Evolutionary conservation across 768 basidiomycete genomes (phyloP).

Genomic region (Suillus cothurnatus): DNA sequence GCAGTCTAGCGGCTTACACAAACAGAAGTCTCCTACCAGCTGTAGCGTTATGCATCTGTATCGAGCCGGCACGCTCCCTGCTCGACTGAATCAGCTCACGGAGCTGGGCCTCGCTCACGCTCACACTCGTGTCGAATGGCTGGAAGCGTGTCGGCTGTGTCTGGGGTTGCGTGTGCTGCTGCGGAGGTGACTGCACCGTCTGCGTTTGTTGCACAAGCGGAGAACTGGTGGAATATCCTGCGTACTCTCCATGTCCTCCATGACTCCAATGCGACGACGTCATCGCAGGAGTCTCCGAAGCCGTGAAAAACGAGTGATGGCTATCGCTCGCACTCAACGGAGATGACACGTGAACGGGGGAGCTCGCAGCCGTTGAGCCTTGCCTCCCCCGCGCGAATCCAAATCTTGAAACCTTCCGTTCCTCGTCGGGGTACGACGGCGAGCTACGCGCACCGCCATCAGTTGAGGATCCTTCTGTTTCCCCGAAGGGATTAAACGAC

Average conservation of each 20-base stretch:
- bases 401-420: slow-evolving; percentile 75
- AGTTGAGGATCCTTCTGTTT: slow-evolving; percentile 49
- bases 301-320: slow-evolving; percentile 48
- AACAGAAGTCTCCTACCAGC: slow-evolving; percentile 53
- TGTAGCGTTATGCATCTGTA: slow-evolving; percentile 33
- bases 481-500: slow-evolving; percentile 82
- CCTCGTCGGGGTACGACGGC: slow-evolving; percentile 55
- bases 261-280: slow-evolving; percentile 48
- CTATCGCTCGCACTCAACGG: slow-evolving; percentile 54
- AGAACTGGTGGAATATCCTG: slow-evolving; percentile 47
- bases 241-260: slow-evolving; percentile 42
- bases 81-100: slow-evolving; percentile 76
- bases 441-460: slow-evolving; percentile 32
- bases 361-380: slow-evolving; percentile 57
- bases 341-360: slow-evolving; percentile 58
- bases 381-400: slow-evolving; percentile 77
- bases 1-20: slow-evolving; percentile 32
- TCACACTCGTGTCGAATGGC: slow-evolving; percentile 50
- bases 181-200: slow-evolving; percentile 35
- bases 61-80: slow-evolving; percentile 52
- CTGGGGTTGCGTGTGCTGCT: slow-evolving; percentile 20
- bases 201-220: slow-evolving; percentile 52
- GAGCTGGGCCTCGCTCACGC: slow-evolving; percentile 74
- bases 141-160: slow-evolving; percentile 49
- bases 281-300: slow-evolving; percentile 37